Evolutionary conservation across 208 protist species (phyloP).

Genomic region (Acanthamoeba healyi): DNA sequence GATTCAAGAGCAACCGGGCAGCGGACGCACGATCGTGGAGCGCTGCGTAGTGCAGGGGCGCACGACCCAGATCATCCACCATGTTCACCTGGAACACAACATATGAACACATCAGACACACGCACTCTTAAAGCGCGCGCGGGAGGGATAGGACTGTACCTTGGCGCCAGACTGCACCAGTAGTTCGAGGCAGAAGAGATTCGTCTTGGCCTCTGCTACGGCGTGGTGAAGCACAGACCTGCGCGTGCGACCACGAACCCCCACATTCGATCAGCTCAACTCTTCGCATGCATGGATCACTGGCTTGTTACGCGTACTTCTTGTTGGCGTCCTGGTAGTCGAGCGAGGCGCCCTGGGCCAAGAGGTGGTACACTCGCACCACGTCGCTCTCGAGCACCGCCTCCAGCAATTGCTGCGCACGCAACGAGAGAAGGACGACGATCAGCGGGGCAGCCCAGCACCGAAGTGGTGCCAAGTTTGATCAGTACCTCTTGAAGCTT

Average conservation of each 20-base stretch:
- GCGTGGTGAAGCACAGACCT: slow-evolving; percentile 23
- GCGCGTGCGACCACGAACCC: not conserved
- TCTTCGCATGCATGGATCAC: too few relatives aligned
- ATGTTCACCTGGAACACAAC: not conserved
- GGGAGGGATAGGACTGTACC: not conserved
- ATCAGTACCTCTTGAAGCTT: not conserved
- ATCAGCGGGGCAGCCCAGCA: too few relatives aligned
- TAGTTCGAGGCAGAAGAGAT: slow-evolving; percentile 54
- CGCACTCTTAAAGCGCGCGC: not conserved
- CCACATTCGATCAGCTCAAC: too few relatives aligned
- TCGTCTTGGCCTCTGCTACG: slow-evolving; percentile 36
- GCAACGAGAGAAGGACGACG: too few relatives aligned
- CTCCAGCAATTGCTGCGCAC: slow-evolving; percentile 27
- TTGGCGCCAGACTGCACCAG: slow-evolving; percentile 34
- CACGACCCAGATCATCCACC: not conserved
- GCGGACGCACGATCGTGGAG: slow-evolving; percentile 12
- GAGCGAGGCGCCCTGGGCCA: slow-evolving; percentile 10
- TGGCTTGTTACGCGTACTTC: not conserved
- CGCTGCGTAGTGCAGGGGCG: slow-evolving; percentile 10
- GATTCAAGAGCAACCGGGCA: not conserved
- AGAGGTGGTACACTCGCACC: slow-evolving; percentile 16
- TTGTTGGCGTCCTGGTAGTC: slow-evolving; percentile 29
- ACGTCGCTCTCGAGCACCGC: slow-evolving; percentile 18
- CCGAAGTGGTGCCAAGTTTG: too few relatives aligned
- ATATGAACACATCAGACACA: not conserved